Evolutionary conservation across 2,329 filamentous ascomycete genomes (phyloP).

Genomic region (Claviceps sp.): DNA sequence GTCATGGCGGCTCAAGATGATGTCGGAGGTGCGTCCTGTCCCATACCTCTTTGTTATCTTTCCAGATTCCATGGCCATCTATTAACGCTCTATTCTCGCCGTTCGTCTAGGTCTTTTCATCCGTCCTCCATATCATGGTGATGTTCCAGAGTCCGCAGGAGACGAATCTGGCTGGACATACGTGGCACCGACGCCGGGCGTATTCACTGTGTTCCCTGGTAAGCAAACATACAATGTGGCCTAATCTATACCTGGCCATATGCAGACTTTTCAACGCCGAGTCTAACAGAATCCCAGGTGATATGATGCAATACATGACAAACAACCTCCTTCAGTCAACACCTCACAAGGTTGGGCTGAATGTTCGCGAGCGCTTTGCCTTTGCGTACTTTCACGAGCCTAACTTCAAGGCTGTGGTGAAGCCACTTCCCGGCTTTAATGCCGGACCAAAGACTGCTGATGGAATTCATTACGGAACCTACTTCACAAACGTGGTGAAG

Average conservation of each 20-base stretch:
- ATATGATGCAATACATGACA: constrained; percentile 40
- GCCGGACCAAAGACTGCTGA: constrained; percentile 17
- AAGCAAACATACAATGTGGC: constrained; percentile 3
- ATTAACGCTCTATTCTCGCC: neutral
- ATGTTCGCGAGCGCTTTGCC: constrained; percentile 27
- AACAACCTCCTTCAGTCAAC: constrained; percentile 31
- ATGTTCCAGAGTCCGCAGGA: constrained; percentile 27
- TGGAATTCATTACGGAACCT: constrained; percentile 37
- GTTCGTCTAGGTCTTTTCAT: constrained; percentile 27
- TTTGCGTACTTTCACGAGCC: constrained; percentile 40
- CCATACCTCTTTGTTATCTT: neutral
- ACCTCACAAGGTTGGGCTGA: constrained; percentile 37
- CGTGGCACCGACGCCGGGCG: constrained; percentile 28
- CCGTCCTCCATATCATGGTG: constrained; percentile 25
- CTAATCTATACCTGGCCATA: neutral
- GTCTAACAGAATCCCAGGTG: constrained; percentile 18
- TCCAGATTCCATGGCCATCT: neutral
- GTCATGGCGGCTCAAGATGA: constrained; percentile 37
- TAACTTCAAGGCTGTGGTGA: constrained; percentile 31
- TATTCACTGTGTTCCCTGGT: constrained; percentile 38
- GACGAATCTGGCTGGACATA: constrained; percentile 33
- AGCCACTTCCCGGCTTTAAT: constrained; percentile 27
- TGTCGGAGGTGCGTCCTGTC: constrained; percentile 27
- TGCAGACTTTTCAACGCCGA: neutral
- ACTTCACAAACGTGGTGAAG: constrained; percentile 39